Percentiles rank a stretch among this genome's conserved stretches.
phyloP scores from a whole-genome alignment of 768 basidiomycete genomes.

The Krasilnikovozyma curviuscula region DNA sequence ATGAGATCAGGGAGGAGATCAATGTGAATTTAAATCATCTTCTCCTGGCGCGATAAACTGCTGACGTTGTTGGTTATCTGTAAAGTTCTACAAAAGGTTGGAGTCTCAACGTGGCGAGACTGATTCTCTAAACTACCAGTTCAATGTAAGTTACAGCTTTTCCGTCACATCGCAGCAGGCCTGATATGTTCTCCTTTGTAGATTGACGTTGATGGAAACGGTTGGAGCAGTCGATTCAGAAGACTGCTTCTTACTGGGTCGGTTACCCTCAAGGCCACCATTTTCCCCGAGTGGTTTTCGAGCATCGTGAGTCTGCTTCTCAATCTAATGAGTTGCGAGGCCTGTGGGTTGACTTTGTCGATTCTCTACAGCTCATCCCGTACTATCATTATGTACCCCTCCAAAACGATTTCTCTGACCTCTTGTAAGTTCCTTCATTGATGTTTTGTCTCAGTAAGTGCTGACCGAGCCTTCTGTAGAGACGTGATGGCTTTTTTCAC shows the following conservation, averaged over 20 bases:
- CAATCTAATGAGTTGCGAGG: too few relatives aligned
- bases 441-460: too few relatives aligned
- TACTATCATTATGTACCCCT: slow-evolving; percentile 10
- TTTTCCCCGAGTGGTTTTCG: slow-evolving; percentile 7
- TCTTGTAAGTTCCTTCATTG: too few relatives aligned
- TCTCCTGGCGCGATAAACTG: too few relatives aligned
- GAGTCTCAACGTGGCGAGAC: not conserved
- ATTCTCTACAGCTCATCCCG: too few relatives aligned
- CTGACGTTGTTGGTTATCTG: too few relatives aligned
- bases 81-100: not conserved
- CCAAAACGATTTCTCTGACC: slow-evolving; percentile 4
- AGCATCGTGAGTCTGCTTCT: too few relatives aligned
- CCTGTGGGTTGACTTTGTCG: too few relatives aligned
- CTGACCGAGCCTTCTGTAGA: not conserved
- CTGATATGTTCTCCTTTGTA: not conserved
- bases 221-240: slow-evolving; percentile 3
- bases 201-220: slow-evolving; percentile 6
- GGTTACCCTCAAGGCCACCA: slow-evolving; percentile 5
- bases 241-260: slow-evolving; percentile 1
- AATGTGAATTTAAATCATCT: too few relatives aligned
- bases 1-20: slow-evolving; percentile 2
- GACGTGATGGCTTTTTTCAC: slow-evolving; percentile 6
- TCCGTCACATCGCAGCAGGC: too few relatives aligned
- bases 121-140: not conserved
- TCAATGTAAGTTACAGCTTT: too few relatives aligned